phyloP scores from a whole-genome alignment of 1,139 yeast species.

The Taphrina communis region DNA sequence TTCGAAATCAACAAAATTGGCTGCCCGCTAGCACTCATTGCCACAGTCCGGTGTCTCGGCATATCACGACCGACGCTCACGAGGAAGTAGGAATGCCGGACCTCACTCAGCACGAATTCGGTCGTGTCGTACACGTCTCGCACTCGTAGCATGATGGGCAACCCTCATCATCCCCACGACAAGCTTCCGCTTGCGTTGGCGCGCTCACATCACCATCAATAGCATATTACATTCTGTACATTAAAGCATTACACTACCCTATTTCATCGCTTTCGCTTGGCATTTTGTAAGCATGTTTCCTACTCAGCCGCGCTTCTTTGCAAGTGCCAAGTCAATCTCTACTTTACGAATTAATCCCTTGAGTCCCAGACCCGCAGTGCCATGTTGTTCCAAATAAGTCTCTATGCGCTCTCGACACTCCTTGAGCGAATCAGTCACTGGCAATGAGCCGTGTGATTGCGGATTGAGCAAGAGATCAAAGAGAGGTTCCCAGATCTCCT shows the following conservation, averaged over 20 bases:
- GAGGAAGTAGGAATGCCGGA: no score
- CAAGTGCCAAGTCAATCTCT: constrained; percentile 20
- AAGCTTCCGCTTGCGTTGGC: no score
- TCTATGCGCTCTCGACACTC: constrained; percentile 57
- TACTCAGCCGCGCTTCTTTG: constrained; percentile 18
- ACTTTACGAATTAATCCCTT: constrained; percentile 39
- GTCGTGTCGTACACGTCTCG: no score
- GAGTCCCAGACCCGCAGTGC: constrained; percentile 42
- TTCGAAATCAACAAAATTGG: no score
- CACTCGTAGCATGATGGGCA: no score
- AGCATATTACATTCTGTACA: constrained; percentile 5
- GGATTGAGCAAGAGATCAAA: constrained; percentile 73
- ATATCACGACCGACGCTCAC: no score
- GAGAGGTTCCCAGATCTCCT: constrained; percentile 70
- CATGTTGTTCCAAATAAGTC: constrained; percentile 53
- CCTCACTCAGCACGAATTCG: no score
- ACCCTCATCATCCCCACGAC: no score
- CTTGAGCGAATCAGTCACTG: constrained; percentile 55
- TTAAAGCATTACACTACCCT: constrained; percentile 6
- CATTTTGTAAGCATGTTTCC: neutral
- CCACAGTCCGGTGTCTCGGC: no score
- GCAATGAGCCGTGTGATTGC: constrained; percentile 50
- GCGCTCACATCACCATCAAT: neutral
- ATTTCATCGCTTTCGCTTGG: neutral
- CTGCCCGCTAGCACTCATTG: no score